Evolutionary conservation across 75 land plant genomes (phyloP).

Genomic region (Adiantum capillusveneris): DNA sequence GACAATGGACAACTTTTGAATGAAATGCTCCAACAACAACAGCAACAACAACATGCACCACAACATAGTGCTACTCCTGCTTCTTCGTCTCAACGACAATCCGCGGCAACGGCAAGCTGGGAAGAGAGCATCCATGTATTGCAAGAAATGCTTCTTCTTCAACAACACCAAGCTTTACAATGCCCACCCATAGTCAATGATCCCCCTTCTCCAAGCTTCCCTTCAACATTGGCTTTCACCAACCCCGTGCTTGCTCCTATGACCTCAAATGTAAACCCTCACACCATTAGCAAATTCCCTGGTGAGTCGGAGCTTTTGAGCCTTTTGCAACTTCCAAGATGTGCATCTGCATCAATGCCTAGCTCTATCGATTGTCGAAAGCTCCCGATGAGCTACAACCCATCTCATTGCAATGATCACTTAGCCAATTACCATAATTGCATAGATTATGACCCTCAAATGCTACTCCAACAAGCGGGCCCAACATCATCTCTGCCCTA

Average conservation of each 20-base stretch:
- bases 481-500: not conserved
- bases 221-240: not conserved
- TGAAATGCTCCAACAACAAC: slow-evolving; percentile 15
- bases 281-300: slow-evolving; percentile 6
- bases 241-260: not conserved
- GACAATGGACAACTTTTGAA: slow-evolving; percentile 11
- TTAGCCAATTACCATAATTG: slow-evolving; percentile 1
- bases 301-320: slow-evolving; percentile 34
- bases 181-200: not conserved
- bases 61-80: not conserved
- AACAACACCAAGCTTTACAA: slow-evolving; percentile 24
- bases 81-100: slow-evolving; percentile 8
- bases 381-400: too few relatives aligned
- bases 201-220: not conserved
- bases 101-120: slow-evolving; percentile 13
- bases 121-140: slow-evolving; percentile 37
- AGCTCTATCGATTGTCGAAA: too few relatives aligned
- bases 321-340: slow-evolving; percentile 34
- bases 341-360: slow-evolving; percentile 2
- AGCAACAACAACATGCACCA: not conserved
- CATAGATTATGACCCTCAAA: not conserved
- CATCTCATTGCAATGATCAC: too few relatives aligned
- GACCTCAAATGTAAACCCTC: not conserved
- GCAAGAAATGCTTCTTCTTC: slow-evolving; percentile 37
- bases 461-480: slow-evolving; percentile 6